Conservation (phyloP, 2,329 filamentous ascomycete species). For the Cytospora schulzeri region DNA sequence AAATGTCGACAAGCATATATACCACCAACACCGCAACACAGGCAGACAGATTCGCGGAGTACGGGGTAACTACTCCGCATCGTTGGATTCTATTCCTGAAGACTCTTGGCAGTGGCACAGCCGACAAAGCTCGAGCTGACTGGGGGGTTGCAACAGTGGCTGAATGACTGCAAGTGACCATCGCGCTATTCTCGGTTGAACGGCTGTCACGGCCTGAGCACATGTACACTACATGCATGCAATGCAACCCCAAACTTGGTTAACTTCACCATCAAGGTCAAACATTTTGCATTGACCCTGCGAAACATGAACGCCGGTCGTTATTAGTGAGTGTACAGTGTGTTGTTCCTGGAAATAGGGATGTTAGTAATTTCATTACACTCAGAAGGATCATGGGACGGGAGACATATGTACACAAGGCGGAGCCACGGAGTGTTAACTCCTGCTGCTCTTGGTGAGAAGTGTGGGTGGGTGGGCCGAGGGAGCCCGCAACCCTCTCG, state of each 20-base stretch:
- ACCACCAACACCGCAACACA: background rate
- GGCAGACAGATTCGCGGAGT: background rate
- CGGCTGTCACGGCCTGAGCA: conserved; percentile 16
- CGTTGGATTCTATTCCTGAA: background rate
- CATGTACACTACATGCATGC: background rate
- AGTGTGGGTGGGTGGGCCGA: background rate
- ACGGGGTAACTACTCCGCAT: background rate
- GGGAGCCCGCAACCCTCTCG: background rate
- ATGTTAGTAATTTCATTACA: background rate
- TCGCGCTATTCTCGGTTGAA: conserved; percentile 18
- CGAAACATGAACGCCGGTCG: background rate
- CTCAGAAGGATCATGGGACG: background rate
- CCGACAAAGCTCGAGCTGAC: conserved; percentile 15
- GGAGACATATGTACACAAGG: background rate
- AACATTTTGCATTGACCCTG: background rate
- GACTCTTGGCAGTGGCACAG: conserved; percentile 10
- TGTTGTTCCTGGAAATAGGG: background rate
- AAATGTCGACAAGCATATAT: background rate
- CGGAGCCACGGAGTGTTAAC: background rate
- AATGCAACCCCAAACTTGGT: background rate
- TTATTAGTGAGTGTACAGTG: background rate
- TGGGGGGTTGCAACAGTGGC: background rate
- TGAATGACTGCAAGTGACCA: background rate
- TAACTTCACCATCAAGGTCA: background rate
- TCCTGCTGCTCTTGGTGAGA: too few species aligned